phyloP scores from a whole-genome alignment of 352 stramenopile species.

The Phytophthora multivora region DNA sequence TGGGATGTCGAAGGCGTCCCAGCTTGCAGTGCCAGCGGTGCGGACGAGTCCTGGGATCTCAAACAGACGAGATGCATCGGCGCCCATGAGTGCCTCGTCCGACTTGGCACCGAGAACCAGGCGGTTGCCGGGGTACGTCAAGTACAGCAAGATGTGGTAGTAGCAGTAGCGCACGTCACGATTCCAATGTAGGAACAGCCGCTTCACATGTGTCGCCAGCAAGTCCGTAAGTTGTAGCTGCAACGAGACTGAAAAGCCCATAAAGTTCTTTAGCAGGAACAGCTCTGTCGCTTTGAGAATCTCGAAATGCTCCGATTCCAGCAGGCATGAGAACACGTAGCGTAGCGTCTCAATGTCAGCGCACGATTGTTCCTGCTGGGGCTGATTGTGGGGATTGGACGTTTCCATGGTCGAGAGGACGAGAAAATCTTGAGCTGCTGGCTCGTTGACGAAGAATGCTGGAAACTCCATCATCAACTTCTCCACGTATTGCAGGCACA shows the following conservation, averaged over 20 bases:
- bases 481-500: slow-evolving; percentile 73
- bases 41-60: slow-evolving; percentile 74
- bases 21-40: slow-evolving; percentile 36
- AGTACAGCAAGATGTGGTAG: slow-evolving; percentile 81
- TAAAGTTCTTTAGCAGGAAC: slow-evolving; percentile 74
- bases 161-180: slow-evolving; percentile 86
- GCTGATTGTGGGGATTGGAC: slow-evolving; percentile 16
- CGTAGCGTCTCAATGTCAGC: slow-evolving; percentile 43
- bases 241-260: slow-evolving; percentile 52
- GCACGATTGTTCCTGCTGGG: slow-evolving; percentile 21
- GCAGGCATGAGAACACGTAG: slow-evolving; percentile 62
- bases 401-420: slow-evolving; percentile 21
- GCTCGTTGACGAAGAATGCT: slow-evolving; percentile 58
- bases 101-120: slow-evolving; percentile 73
- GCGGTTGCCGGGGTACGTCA: slow-evolving; percentile 80
- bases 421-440: slow-evolving; percentile 21
- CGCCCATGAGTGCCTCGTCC: slow-evolving; percentile 73
- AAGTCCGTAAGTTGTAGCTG: slow-evolving; percentile 56
- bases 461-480: slow-evolving; percentile 63
- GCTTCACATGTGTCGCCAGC: slow-evolving; percentile 56
- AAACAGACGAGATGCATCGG: slow-evolving; percentile 62
- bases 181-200: slow-evolving; percentile 84
- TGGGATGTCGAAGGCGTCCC: slow-evolving; percentile 67
- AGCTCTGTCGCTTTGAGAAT: slow-evolving; percentile 70
- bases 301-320: slow-evolving; percentile 77